Evolutionary conservation across 129 eudicot species (phyloP), one percentile per base, ranked within the genome.

Genomic region (Saposhnikovia divaricata): DNA sequence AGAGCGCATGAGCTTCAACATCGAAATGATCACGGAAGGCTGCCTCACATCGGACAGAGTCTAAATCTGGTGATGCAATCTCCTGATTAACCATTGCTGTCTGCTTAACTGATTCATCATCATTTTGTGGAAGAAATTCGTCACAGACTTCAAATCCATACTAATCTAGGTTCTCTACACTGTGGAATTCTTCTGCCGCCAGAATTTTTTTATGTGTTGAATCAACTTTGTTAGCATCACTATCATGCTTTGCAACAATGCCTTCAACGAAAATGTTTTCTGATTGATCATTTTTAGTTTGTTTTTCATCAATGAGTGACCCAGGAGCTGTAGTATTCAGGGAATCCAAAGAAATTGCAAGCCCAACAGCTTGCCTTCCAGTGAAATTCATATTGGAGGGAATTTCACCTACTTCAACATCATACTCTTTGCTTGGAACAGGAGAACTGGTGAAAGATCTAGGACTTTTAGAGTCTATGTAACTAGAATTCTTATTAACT

Each of bases 31-130:
- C 84, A 75, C 77, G 19, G 39, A 83, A 37, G 21, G 65, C 69
- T 39, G 70, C 14, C 46, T 81, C 59, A 71, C 65, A 40, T 75
- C 18, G 78, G 74, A 77, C 61, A 23, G 78, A 48, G 74, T 85
- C 81, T 39, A 75, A 74, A 25, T 55, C 87, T 61, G 83, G 85
- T 82, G 81, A 61, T 55, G 75, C 66, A 75, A 63, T 79, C 53
- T 68, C 76, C 74, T 39, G 77, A 65, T 73, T 76, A 79, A 53
- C 65, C 74, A 46, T 48, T 77, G 70, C 77, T 82, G 80, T 77
- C 48, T 25, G 39, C 79, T 78, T 48, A 57, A 80, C 81, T 72
- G 85, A 79, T 81, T 88, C 88, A 38, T 15, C 34, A 31, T 31
- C 53, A 44, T 51, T 66, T 61, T 50, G 79, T 28, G 11, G n/a